Evolutionary conservation across 2,329 filamentous ascomycete species (phyloP), one percentile per base, ranked within the genome.

Genomic region (Chaetomium strumarium): DNA sequence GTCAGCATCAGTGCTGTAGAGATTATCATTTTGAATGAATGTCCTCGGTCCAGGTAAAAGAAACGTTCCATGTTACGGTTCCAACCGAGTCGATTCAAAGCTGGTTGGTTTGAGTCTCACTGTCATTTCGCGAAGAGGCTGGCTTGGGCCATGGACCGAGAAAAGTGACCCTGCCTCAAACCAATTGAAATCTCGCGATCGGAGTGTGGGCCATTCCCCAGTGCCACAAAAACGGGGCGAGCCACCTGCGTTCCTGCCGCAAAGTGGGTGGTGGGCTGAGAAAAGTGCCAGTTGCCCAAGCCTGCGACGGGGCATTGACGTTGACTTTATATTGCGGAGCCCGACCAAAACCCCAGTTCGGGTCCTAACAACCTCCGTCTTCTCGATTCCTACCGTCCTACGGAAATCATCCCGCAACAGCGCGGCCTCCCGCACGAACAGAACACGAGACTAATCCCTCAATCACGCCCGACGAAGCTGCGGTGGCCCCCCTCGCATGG

Each of bases 301-400:
- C 44, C 55, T 51, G 46, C 49, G 41, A 20, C 46, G 40, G 44
- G 56, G 62, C 58, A 62, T 62, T 61, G 55, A 62, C n/a, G n/a
- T n/a, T n/a, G n/a, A 53, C 62, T 63, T 62, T 64, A 62, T 61
- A 62, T 63, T 64, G 55, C 57, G 55, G 59, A 60, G 60, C 54
- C 55, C 57, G 53, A 45, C 41, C 61, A 46, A 43, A 43, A 50
- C 49, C 49, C 46, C 38, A 49, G 55, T 42, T 14, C 30, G 31
- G 39, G 24, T 52, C 46, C 44, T 46, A 51, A 44, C n/a, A n/a
- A n/a, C n/a, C 31, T 53, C 53, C 49, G 48, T 46, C 49, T 49
- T 39, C 30, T 24, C 53, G 52, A 55, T 58, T 57, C 58, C 56
- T 51, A 55, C 53, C 57, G 55, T n/a, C 24, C 24, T 4, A 24